phyloP scores from a whole-genome alignment of 1,284 basidiomycete genomes.

The Leccinum subfulvum region DNA sequence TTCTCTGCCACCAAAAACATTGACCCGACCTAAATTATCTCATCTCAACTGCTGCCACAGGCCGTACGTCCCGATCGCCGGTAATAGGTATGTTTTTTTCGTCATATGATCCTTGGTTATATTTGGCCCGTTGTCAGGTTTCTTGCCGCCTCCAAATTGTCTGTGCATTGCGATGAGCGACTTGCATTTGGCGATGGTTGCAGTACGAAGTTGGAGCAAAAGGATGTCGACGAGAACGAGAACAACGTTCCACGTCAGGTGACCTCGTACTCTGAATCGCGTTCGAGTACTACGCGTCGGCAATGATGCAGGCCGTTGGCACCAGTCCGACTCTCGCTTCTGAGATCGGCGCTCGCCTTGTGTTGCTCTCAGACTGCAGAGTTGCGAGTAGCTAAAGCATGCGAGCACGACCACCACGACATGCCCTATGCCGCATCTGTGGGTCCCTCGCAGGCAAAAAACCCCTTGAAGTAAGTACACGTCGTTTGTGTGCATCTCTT shows the following conservation, averaged over 20 bases:
- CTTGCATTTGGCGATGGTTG: background rate
- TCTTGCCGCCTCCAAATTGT: background rate
- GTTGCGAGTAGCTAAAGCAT: background rate
- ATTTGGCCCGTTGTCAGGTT: background rate
- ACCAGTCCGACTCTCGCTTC: slow-evolving; percentile 1
- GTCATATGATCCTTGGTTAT: background rate
- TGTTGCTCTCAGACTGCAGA: background rate
- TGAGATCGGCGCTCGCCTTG: background rate
- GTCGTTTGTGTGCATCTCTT: background rate
- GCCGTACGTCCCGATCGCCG: background rate
- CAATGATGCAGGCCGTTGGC: background rate
- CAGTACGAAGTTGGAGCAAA: background rate
- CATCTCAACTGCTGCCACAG: slow-evolving; percentile 15
- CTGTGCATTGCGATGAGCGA: background rate
- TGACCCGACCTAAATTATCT: slow-evolving; percentile 14
- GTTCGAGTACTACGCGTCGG: slow-evolving; percentile 13
- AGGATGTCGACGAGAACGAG: background rate
- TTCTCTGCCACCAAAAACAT: slow-evolving; percentile 8
- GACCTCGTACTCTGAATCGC: background rate
- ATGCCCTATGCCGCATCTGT: background rate
- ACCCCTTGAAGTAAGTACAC: too few relatives aligned
- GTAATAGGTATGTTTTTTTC: slow-evolving; percentile 7
- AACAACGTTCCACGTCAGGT: slow-evolving; percentile 1
- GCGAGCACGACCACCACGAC: background rate
- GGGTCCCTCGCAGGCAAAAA: background rate